A percentile compares a stretch with the other conserved stretches of the same genome.
Conservation (phyloP, 2,329 filamentous ascomycete genomes). For the Aspergillus ustus region DNA sequence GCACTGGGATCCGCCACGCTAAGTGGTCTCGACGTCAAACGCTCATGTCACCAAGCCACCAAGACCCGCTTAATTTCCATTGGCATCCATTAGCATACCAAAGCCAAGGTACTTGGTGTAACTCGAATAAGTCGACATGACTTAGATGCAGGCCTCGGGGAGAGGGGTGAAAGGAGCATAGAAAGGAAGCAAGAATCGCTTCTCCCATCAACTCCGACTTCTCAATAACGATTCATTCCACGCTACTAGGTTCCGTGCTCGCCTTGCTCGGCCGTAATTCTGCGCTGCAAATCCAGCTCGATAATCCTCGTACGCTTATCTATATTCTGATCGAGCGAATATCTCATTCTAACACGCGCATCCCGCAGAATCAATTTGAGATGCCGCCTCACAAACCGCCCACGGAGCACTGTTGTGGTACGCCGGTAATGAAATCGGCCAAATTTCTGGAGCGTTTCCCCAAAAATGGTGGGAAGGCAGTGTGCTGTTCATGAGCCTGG, state of each 20-base stretch:
- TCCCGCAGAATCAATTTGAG: constrained; percentile 47
- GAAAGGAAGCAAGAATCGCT: background rate
- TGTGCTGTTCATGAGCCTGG: constrained; percentile 51
- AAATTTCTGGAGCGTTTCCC: constrained; percentile 61
- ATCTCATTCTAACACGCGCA: constrained; percentile 3
- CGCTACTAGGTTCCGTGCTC: background rate
- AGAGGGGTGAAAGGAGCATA: background rate
- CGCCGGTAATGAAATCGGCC: constrained; percentile 56
- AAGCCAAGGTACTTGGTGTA: no score
- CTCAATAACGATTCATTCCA: constrained; percentile 7
- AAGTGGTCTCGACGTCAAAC: background rate
- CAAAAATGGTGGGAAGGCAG: constrained; percentile 79
- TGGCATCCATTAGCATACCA: no score
- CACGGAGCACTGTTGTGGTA: constrained; percentile 59
- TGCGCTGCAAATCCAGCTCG: constrained; percentile 10
- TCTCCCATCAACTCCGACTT: background rate
- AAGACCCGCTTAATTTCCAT: no score
- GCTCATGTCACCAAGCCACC: no score
- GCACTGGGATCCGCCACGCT: background rate
- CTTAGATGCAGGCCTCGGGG: no score
- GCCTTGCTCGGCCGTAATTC: background rate
- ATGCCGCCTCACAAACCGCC: constrained; percentile 48
- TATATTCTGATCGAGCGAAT: background rate
- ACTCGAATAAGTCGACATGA: no score
- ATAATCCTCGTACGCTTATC: constrained; percentile 7